Evolutionary conservation across 495 filamentous ascomycete genomes (phyloP).

Genomic region (Penicillium malachiteum): DNA sequence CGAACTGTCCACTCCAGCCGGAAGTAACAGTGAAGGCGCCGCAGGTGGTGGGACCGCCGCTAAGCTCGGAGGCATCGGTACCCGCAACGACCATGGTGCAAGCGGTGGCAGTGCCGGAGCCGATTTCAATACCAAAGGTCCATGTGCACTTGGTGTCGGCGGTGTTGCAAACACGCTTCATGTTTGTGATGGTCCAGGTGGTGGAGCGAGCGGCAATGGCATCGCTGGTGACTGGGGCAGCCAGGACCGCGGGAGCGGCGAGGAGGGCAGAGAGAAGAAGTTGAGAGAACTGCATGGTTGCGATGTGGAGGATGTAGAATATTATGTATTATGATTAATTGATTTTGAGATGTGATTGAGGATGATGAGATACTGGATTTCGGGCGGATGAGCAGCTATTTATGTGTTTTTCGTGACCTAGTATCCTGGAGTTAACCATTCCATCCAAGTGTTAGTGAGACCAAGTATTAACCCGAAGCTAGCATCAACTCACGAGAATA

Average conservation of each 20-base stretch:
- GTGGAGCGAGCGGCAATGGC: constrained; percentile 40
- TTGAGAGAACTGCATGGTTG: constrained; percentile 50
- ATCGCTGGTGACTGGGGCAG: constrained; percentile 30
- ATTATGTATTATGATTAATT: background rate
- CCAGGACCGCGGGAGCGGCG: constrained; percentile 38
- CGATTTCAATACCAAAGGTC: constrained; percentile 47
- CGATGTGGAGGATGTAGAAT: constrained; percentile 6
- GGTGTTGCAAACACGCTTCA: constrained; percentile 49
- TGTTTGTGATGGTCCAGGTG: constrained; percentile 48
- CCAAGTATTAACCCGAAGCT: too few relatives aligned
- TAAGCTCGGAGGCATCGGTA: constrained; percentile 30
- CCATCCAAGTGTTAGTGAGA: too few relatives aligned
- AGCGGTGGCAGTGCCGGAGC: constrained; percentile 23
- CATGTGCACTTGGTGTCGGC: constrained; percentile 46
- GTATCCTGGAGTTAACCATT: background rate
- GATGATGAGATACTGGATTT: background rate
- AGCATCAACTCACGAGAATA: too few relatives aligned
- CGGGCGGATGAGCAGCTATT: constrained; percentile 1
- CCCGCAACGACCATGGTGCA: constrained; percentile 45
- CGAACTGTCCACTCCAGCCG: constrained; percentile 57
- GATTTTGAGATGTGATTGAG: background rate
- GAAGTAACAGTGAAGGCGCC: constrained; percentile 52
- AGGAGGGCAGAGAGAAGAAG: constrained; percentile 35
- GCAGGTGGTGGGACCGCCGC: constrained; percentile 40
- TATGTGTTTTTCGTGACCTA: background rate